Percentiles rank a stretch among this genome's conserved stretches.
Conservation (phyloP, 176 grass and related monocot genomes). For the Areca catechu region DNA sequence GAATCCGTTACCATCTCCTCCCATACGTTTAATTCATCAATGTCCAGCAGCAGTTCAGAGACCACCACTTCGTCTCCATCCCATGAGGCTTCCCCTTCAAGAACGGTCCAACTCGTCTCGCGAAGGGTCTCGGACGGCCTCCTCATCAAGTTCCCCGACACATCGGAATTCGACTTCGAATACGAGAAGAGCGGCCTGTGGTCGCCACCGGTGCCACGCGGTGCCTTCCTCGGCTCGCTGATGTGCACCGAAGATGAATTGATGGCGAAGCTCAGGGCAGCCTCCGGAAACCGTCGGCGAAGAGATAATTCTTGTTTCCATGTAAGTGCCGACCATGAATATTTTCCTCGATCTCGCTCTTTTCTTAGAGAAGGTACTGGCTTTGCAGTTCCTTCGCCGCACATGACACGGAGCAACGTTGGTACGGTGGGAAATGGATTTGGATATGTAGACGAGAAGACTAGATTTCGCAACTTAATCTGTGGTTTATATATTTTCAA, state of each 20-base stretch:
- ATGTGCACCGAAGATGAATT: constrained; percentile 19
- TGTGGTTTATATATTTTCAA: too few relatives aligned
- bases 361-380: too few relatives aligned
- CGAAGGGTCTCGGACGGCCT: constrained; percentile 54
- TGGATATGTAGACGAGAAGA: too few relatives aligned
- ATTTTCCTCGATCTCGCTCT: too few relatives aligned
- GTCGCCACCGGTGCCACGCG: constrained; percentile 55
- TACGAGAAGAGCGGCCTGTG: constrained; percentile 70
- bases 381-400: too few relatives aligned
- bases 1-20: neutral
- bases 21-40: constrained; percentile 5
- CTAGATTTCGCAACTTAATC: too few relatives aligned
- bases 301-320: neutral
- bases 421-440: too few relatives aligned
- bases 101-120: constrained; percentile 53
- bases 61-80: constrained; percentile 7
- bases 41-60: constrained; percentile 4
- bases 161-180: constrained; percentile 69
- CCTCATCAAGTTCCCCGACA: constrained; percentile 63
- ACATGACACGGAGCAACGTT: too few relatives aligned
- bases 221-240: constrained; percentile 24
- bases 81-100: constrained; percentile 6
- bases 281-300: neutral
- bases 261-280: constrained; percentile 14
- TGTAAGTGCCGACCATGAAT: too few relatives aligned